Evolutionary conservation across 164 flowering plant species (phyloP).

Genomic region (Nymphaea thermarum): DNA sequence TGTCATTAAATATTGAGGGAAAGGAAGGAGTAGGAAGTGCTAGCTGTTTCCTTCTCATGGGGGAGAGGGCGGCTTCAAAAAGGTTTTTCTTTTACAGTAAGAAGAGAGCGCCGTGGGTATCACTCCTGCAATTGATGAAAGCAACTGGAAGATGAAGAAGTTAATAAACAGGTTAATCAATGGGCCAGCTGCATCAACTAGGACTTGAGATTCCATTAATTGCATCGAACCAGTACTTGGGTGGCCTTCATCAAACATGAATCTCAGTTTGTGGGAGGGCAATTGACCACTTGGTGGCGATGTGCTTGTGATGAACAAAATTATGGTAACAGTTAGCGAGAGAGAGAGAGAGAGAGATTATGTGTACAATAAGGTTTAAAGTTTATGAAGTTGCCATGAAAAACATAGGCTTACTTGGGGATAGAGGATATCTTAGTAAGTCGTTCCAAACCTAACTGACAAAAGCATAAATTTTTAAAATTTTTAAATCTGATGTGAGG

Average conservation of each 20-base stretch:
- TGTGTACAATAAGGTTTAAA: too few species aligned
- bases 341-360: too few species aligned
- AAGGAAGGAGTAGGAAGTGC: too few species aligned
- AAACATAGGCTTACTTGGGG: too few species aligned
- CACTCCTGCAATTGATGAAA: not conserved
- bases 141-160: not conserved
- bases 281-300: not conserved
- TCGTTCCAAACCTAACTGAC: too few species aligned
- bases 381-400: too few species aligned
- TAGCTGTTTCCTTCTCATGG: too few species aligned
- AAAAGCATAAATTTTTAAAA: too few species aligned
- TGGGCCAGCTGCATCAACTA: not conserved
- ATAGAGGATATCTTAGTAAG: too few species aligned
- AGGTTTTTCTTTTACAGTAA: not conserved
- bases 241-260: not conserved
- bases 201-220: not conserved
- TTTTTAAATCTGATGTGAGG: too few species aligned
- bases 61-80: not conserved
- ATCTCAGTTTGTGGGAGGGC: not conserved
- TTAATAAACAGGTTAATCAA: not conserved
- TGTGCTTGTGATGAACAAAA: not conserved
- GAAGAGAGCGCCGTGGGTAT: not conserved
- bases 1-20: not conserved
- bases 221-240: too few species aligned
- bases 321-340: too few species aligned